Evolutionary conservation across 805 yeast genomes (phyloP).

Genomic region (Nematodospora valgi): DNA sequence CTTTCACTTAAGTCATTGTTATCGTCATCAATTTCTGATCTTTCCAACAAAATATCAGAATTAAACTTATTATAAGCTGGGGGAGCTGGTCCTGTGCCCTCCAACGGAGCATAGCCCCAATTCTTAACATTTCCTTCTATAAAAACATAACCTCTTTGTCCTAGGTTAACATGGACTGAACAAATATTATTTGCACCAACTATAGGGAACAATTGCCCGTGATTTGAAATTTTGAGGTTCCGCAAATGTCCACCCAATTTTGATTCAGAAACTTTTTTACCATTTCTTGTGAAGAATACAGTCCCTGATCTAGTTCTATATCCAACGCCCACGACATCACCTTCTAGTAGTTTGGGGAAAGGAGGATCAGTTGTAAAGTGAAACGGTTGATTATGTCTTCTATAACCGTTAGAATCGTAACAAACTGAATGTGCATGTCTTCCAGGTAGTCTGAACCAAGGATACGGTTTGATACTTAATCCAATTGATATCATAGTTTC

Average conservation of each 20-base stretch:
- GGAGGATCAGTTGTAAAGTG: slow-evolving; percentile 40
- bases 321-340: slow-evolving; percentile 94
- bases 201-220: slow-evolving; percentile 73
- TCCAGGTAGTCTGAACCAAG: slow-evolving; percentile 91
- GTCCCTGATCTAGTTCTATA: slow-evolving; percentile 80
- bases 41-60: slow-evolving; percentile 73
- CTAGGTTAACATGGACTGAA: slow-evolving; percentile 82
- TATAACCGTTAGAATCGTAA: slow-evolving; percentile 82
- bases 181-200: slow-evolving; percentile 84
- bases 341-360: slow-evolving; percentile 64
- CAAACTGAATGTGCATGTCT: slow-evolving; percentile 79
- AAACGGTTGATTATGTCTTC: slow-evolving; percentile 80
- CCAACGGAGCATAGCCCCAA: slow-evolving; percentile 93
- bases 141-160: slow-evolving; percentile 84
- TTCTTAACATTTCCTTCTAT: slow-evolving; percentile 91
- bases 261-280: slow-evolving; percentile 80
- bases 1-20: slow-evolving; percentile 41
- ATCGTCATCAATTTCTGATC: slow-evolving; percentile 53
- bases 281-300: slow-evolving; percentile 90
- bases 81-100: slow-evolving; percentile 87
- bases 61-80: slow-evolving; percentile 84
- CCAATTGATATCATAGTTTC: slow-evolving; percentile 69
- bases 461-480: slow-evolving; percentile 82
- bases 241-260: slow-evolving; percentile 76
- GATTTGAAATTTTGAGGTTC: slow-evolving; percentile 57